Base-by-base conservation (phyloP, 2,329 filamentous ascomycete species). In the Colletotrichum noveboracense region DNA sequence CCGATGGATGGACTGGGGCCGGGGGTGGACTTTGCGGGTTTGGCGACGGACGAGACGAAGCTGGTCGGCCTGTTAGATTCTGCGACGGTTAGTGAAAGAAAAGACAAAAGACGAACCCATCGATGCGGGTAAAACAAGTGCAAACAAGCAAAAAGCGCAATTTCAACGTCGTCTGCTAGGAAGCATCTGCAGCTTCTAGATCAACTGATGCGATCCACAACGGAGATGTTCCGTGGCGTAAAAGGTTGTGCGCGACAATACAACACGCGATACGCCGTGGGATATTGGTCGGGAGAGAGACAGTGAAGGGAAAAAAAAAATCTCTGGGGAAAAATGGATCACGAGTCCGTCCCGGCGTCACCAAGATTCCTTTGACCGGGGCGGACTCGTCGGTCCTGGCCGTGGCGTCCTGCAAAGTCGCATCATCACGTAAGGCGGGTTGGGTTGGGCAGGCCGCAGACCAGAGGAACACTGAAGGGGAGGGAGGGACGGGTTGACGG, bases 371-470 rank as follows among this genome's bases (percentile, higher is more conserved):
- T 56, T 26, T 6, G 7, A 28, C 52, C 28, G 55, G 70, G 64
- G 38, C 38, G 38, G 71, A 30, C 43, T 61, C 58, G 28, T 61
- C 18, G 55, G 58, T 55, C 18, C 48, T 36, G 32, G n/a, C 61
- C 26, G 61, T 56, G 61, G 58, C 30, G 3, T 62, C 18, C 48
- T 70, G 60, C 70, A 68, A 36, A 30, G 61, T 43, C 18, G 74
- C 74, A 74, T 76, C 74, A 76, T 76, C 74, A 76, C 72, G 68
- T 75, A 75, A 71, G 72, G 72, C 68, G 36, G 66, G 66, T 60
- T 30, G 58, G 28, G 26, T 43, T 43, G 38, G 38, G 38, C 38
- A 43, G 18, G 18, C 38, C 38, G 38, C 13, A 21, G 30, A 61
- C 30, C 28, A 6, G 12, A 24, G 48, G 52, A 28, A 34, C 34